phyloP scores from a whole-genome alignment of 1,284 basidiomycete species.

The Boletus mariae region DNA sequence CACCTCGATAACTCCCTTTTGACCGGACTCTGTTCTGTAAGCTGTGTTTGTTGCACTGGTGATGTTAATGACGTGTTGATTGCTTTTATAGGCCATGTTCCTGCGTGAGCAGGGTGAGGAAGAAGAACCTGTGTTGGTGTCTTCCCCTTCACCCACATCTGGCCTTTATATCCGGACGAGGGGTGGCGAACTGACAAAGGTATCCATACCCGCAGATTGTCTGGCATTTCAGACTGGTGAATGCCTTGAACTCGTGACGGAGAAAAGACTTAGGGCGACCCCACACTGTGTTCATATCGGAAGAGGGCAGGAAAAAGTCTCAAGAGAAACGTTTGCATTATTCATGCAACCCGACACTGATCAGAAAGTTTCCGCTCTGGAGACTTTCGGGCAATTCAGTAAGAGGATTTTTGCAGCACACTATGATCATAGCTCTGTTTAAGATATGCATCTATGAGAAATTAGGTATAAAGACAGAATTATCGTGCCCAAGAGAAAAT shows the following conservation, averaged over 20 bases:
- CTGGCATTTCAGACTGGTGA: conserved; percentile 93
- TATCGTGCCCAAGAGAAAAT: conserved; percentile 7
- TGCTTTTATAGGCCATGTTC: conserved; percentile 71
- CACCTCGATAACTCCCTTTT: conserved; percentile 84
- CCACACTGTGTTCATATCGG: conserved; percentile 87
- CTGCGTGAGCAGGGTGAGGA: conserved; percentile 43
- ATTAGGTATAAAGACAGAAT: conserved; percentile 11
- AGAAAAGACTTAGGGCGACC: conserved; percentile 73
- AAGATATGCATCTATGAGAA: conserved; percentile 14
- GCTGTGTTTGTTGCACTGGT: conserved; percentile 15
- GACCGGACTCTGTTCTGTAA: conserved; percentile 84
- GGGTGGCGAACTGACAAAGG: conserved; percentile 70
- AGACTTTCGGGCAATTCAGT: conserved; percentile 88
- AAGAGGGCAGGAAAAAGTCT: conserved; percentile 48
- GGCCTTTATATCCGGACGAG: conserved; percentile 89
- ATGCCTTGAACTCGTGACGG: conserved; percentile 84
- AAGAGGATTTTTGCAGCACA: conserved; percentile 79
- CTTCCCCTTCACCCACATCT: conserved; percentile 68
- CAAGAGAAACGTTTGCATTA: conserved; percentile 83
- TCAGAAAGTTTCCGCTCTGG: conserved; percentile 60
- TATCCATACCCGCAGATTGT: conserved; percentile 77
- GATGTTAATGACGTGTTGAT: neutral
- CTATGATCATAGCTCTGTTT: conserved; percentile 45
- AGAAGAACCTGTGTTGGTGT: conserved; percentile 49
- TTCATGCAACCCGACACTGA: conserved; percentile 92